Evolutionary conservation across 352 stramenopile species (phyloP), one percentile per base, ranked within the genome.

Genomic region (Elongisporangium undulatum): DNA sequence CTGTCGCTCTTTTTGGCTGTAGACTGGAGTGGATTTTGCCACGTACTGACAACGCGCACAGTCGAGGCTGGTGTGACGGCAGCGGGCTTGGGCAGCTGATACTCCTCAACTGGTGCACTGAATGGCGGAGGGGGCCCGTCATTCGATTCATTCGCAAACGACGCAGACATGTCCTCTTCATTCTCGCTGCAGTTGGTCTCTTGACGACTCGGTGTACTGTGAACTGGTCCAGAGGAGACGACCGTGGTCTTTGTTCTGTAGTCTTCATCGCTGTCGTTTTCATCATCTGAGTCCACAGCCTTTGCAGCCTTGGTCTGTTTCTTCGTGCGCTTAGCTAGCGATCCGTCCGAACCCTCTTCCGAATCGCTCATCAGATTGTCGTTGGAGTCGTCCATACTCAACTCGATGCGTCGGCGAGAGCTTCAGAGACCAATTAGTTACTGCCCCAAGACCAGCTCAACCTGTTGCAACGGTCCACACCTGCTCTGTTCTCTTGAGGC

Each of bases 311-410:
- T 53, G 21, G 22, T 53, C 19, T 17, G 55, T 58, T 66, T 7
- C 17, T 51, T 26, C 7, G 55, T 23, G 15, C 61, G 60, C 23
- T 59, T 55, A 3, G 53, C 8, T 39, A 39, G 29, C 6, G 29
- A 39, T 6, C 17, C 1, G 19, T 39, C 55, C 1, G 41, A 26
- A 22, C 57, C 29, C 16, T 53, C 20, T 17, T 22, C 19, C 19
- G 55, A 80, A 52, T 82, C 67, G 19, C 79, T 54, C 29, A 69
- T 78, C 23, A 80, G 67, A 2, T 80, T 68, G 16, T 87, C 74
- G 12, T 17, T 45, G 10, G 34, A 45, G 23, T 88, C 77, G 45
- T 90, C 80, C 19, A 77, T 45, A 24, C 77, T 85, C 62, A 87
- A 60, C 61, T 85, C 69, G 17, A 87, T 16, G 9, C 64, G 67